Percentiles rank a stretch among this genome's conserved stretches.
These are phyloP conservation scores for Urochloa ruziziensis DNA, from an alignment of 176 grass and related monocot species.

Conservation along the genomic window DNA sequence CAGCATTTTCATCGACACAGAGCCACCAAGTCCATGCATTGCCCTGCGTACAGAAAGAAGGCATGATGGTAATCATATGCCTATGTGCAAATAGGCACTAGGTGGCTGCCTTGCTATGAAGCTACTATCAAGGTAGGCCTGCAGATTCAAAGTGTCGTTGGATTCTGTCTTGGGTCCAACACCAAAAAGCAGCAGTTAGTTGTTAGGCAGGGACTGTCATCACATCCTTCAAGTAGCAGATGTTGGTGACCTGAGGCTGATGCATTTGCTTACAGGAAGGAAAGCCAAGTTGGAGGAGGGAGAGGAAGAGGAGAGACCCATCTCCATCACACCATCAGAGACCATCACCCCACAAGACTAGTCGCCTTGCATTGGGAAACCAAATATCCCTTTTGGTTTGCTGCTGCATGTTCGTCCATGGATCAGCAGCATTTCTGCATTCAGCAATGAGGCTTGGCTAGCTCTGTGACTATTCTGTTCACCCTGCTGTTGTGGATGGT, in stretches of 20 bases:
- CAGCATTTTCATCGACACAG: no score
- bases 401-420: not conserved
- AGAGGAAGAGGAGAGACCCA: no score
- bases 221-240: not conserved
- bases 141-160: conserved; percentile 27
- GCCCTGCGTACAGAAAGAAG: conserved; percentile 52
- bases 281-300: not conserved
- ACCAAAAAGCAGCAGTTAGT: conserved; percentile 1
- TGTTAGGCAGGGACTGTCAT: not conserved
- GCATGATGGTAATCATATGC: conserved; percentile 39
- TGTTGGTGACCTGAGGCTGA: not conserved
- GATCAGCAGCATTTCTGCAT: not conserved
- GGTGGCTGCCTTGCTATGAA: not conserved
- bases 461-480: not conserved
- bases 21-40: not conserved
- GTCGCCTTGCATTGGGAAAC: not conserved
- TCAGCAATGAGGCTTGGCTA: not conserved
- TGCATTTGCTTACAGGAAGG: conserved; percentile 15
- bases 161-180: conserved; percentile 28
- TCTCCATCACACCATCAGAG: not conserved
- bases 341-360: not conserved
- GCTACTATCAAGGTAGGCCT: conserved; percentile 12
- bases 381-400: not conserved
- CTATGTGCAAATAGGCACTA: conserved; percentile 7
- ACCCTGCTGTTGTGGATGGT: not conserved